A percentile compares a stretch with the other conserved stretches of the same genome.
Evolutionary conservation across 2,329 filamentous ascomycete genomes (phyloP).

Genomic region (Pestalotiopsis sp.): DNA sequence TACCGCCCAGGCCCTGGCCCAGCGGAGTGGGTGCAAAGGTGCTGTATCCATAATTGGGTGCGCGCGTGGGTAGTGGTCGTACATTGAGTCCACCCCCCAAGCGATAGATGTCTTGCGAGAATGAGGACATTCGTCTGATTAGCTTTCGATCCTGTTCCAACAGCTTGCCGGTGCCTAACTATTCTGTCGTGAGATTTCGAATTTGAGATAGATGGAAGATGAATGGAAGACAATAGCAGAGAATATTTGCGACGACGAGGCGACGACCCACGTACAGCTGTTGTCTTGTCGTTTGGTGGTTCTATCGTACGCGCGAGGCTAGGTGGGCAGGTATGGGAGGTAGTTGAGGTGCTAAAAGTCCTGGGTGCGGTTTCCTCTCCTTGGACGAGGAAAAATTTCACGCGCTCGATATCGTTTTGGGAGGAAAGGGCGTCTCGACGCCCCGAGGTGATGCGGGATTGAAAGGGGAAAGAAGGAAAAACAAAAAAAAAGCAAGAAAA

Average conservation of each 20-base stretch:
- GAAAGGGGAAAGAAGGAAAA: not conserved
- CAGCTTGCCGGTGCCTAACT: slow-evolving; percentile 32
- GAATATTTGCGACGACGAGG: no score
- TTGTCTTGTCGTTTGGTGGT: no score
- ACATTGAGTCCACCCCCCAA: slow-evolving; percentile 26
- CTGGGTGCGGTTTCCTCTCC: no score
- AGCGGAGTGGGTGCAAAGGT: slow-evolving; percentile 28
- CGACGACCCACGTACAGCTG: no score
- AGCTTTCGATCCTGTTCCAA: no score
- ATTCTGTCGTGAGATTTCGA: slow-evolving; percentile 8
- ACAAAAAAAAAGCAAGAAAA: not conserved
- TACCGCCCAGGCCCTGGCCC: slow-evolving; percentile 25
- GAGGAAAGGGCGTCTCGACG: not conserved
- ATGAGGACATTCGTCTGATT: no score
- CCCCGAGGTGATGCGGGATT: not conserved
- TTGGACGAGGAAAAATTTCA: no score
- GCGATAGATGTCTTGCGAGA: no score
- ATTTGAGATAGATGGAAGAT: slow-evolving; percentile 22
- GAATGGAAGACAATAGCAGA: not conserved
- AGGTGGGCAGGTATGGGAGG: no score
- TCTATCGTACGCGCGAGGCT: no score
- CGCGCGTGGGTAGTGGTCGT: slow-evolving; percentile 7
- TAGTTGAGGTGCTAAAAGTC: no score
- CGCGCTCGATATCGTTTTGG: not conserved
- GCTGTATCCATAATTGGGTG: slow-evolving; percentile 9